Evolutionary conservation across 345 rosid genomes (phyloP).

Genomic region (Cardamine occulta): DNA sequence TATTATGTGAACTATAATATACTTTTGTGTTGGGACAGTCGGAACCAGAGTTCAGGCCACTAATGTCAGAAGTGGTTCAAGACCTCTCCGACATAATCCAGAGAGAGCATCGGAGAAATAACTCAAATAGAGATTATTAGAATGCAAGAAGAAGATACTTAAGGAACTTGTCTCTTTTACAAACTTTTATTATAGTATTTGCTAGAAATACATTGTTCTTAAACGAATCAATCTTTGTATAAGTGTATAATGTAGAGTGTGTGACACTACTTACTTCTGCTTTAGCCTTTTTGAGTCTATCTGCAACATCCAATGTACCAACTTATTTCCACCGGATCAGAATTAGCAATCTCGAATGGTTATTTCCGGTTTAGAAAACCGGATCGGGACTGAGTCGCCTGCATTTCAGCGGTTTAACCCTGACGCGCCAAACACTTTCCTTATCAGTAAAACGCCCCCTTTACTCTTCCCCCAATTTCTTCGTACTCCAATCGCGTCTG

Average conservation of each 20-base stretch:
- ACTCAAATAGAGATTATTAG: background rate
- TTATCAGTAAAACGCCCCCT: background rate
- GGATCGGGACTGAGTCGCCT: background rate
- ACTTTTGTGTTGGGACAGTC: background rate
- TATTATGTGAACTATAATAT: background rate
- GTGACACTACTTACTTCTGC: background rate
- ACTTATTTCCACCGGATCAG: background rate
- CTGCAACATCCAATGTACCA: background rate
- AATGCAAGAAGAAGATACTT: background rate
- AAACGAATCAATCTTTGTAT: background rate
- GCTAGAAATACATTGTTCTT: background rate
- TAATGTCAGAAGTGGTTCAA: constrained; percentile 12
- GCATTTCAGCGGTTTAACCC: background rate
- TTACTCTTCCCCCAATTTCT: background rate
- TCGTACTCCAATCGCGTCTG: constrained; percentile 1
- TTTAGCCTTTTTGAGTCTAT: background rate
- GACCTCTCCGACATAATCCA: background rate
- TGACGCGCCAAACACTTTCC: constrained; percentile 16
- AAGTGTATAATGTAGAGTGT: background rate
- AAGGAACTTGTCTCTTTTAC: background rate
- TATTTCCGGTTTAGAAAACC: constrained; percentile 18
- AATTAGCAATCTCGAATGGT: background rate
- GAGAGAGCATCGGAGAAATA: background rate
- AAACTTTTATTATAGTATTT: background rate
- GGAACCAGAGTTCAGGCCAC: constrained; percentile 12